Evolutionary conservation across 1,284 basidiomycete species (phyloP).

Genomic region (Austroboletus sp.): DNA sequence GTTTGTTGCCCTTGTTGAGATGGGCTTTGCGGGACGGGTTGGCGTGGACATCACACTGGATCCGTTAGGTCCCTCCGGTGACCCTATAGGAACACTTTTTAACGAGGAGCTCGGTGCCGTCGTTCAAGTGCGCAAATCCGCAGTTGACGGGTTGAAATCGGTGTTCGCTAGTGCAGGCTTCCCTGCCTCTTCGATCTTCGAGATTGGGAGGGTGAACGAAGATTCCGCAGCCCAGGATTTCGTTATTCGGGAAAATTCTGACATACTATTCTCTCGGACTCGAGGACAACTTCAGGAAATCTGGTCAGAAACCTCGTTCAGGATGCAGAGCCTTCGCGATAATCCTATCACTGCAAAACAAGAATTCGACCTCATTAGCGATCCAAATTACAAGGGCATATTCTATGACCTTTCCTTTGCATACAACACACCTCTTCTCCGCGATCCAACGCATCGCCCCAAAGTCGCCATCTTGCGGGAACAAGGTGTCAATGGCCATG

Average conservation of each 20-base stretch:
- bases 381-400: conserved; percentile 61
- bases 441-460: conserved; percentile 51
- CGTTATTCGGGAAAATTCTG: conserved; percentile 50
- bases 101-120: conserved; percentile 96
- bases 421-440: conserved; percentile 33
- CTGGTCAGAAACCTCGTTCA: conserved; percentile 93
- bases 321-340: conserved; percentile 87
- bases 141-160: conserved; percentile 54
- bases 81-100: conserved; percentile 72
- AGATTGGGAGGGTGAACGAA: conserved; percentile 63
- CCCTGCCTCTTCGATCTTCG: conserved; percentile 66
- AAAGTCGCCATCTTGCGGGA: conserved; percentile 94
- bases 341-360: conserved; percentile 72
- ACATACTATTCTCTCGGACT: conserved; percentile 58
- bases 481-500: conserved; percentile 96
- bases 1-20: conserved; percentile 88
- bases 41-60: conserved; percentile 72
- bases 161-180: conserved; percentile 67
- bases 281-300: conserved; percentile 71
- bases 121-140: conserved; percentile 69
- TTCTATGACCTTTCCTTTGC: conserved; percentile 72
- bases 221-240: conserved; percentile 55
- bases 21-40: conserved; percentile 88
- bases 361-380: conserved; percentile 76
- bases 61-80: conserved; percentile 43